Conservation (phyloP, 2,329 filamentous ascomycete genomes). For the Amylocarpus encephaloides region DNA sequence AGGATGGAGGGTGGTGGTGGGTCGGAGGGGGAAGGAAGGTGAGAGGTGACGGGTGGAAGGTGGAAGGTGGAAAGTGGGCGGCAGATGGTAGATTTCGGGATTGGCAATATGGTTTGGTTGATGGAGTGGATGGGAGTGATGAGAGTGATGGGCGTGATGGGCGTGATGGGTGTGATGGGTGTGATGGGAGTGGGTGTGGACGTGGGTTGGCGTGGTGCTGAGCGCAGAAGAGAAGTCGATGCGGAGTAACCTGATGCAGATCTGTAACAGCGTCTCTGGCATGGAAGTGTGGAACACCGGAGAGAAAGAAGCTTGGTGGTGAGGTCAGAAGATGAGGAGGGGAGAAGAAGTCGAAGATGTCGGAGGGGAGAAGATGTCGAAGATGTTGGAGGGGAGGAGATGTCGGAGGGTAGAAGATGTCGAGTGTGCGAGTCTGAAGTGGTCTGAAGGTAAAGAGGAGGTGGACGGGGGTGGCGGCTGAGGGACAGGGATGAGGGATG, state of each 20-base stretch:
- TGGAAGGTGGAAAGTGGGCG: background rate
- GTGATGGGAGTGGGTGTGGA: background rate
- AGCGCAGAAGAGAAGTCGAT: constrained; percentile 21
- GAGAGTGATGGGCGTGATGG: background rate
- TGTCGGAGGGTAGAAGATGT: background rate
- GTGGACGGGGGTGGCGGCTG: background rate
- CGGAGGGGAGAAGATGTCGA: background rate
- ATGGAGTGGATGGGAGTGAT: background rate
- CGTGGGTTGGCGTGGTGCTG: background rate
- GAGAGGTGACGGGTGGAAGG: background rate
- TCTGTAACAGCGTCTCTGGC: constrained; percentile 28
- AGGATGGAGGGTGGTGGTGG: background rate
- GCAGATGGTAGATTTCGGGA: background rate
- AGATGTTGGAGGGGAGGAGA: too few species aligned
- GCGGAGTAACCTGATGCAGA: constrained; percentile 36
- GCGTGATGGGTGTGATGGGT: too few species aligned
- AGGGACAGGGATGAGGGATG: too few species aligned
- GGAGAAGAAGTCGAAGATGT: background rate
- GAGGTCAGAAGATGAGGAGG: too few species aligned
- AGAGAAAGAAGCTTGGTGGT: background rate
- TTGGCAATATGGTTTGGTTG: background rate
- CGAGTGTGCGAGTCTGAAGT: background rate
- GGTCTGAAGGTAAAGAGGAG: background rate
- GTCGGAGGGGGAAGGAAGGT: background rate
- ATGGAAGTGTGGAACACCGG: background rate